Conservation (phyloP, 1,284 basidiomycete genomes). For the Thelephora terrestris region DNA sequence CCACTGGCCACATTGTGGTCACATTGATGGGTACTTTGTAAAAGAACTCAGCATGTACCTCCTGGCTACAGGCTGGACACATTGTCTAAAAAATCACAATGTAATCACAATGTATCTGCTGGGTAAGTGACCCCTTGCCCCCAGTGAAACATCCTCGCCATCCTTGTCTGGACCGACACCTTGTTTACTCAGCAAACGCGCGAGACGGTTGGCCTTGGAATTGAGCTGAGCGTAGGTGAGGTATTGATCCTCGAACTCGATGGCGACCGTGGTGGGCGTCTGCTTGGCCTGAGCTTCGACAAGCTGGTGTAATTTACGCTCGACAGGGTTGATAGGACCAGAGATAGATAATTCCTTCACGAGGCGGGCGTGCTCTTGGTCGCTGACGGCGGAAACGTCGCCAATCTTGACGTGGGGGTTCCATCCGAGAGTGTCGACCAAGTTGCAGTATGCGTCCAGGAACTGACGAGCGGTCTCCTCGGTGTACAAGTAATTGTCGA, state of each 20-base stretch:
- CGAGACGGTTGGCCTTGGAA: constrained; percentile 16
- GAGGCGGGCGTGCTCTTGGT: constrained; percentile 15
- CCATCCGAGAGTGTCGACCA: constrained; percentile 18
- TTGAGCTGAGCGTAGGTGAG: constrained; percentile 20
- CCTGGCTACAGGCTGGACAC: too few relatives aligned
- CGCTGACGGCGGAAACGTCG: constrained; percentile 18
- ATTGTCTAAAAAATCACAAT: too few relatives aligned
- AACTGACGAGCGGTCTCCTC: constrained; percentile 20
- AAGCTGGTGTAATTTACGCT: constrained; percentile 16
- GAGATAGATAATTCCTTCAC: constrained; percentile 17
- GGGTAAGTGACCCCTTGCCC: too few relatives aligned
- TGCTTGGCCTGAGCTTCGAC: constrained; percentile 16
- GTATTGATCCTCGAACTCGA: constrained; percentile 18
- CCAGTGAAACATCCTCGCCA: too few relatives aligned
- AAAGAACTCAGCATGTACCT: too few relatives aligned
- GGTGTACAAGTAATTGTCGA: constrained; percentile 20
- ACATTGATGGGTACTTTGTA: too few relatives aligned
- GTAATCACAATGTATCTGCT: too few relatives aligned
- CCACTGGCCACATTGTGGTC: too few relatives aligned
- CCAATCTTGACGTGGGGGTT: constrained; percentile 13
- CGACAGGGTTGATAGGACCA: constrained; percentile 7
- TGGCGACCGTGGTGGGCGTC: constrained; percentile 14
- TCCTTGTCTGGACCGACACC: constrained; percentile 19
- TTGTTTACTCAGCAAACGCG: constrained; percentile 15
- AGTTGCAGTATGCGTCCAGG: constrained; percentile 17